A percentile compares a stretch with the other conserved stretches of the same genome.
Evolutionary conservation across 257 asterid species (phyloP).

Genomic region (Eucommia ulmoides): DNA sequence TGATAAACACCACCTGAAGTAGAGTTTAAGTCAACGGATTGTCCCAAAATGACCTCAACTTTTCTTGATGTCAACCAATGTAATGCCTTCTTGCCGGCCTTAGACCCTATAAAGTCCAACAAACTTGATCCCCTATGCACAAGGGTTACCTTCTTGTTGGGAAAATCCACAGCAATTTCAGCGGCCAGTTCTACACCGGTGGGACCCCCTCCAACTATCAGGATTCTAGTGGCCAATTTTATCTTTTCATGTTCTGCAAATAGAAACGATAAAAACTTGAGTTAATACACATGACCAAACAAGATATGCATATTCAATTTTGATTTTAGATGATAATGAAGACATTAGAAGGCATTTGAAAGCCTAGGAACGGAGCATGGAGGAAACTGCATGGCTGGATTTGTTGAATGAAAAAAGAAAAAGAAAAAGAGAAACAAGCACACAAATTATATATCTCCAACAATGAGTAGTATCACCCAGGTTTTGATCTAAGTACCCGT

Average conservation of each 20-base stretch:
- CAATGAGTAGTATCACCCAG: no score
- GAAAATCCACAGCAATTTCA: slow-evolving; percentile 61
- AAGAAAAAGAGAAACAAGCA: no score
- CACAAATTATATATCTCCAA: no score
- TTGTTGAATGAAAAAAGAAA: no score
- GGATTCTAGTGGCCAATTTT: slow-evolving; percentile 41
- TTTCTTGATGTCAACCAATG: slow-evolving; percentile 60
- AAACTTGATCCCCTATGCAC: slow-evolving; percentile 70
- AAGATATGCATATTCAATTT: no score
- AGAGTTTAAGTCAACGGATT: slow-evolving; percentile 42
- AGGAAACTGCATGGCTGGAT: no score
- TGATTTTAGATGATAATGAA: no score
- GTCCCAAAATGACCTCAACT: slow-evolving; percentile 63
- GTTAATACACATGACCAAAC: no score
- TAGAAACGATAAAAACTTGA: no score
- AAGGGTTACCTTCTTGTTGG: slow-evolving; percentile 65
- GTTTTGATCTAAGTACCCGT: no score
- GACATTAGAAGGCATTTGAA: no score
- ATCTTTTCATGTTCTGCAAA: slow-evolving; percentile 62
- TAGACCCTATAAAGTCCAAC: slow-evolving; percentile 52
- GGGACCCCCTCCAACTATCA: slow-evolving; percentile 90
- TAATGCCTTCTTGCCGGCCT: slow-evolving; percentile 57
- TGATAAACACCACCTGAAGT: slow-evolving; percentile 30
- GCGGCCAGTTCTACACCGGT: slow-evolving; percentile 87
- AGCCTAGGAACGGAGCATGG: no score